Evolutionary conservation across 2,329 filamentous ascomycete species (phyloP).

Genomic region (Furcasterigmium sp.): DNA sequence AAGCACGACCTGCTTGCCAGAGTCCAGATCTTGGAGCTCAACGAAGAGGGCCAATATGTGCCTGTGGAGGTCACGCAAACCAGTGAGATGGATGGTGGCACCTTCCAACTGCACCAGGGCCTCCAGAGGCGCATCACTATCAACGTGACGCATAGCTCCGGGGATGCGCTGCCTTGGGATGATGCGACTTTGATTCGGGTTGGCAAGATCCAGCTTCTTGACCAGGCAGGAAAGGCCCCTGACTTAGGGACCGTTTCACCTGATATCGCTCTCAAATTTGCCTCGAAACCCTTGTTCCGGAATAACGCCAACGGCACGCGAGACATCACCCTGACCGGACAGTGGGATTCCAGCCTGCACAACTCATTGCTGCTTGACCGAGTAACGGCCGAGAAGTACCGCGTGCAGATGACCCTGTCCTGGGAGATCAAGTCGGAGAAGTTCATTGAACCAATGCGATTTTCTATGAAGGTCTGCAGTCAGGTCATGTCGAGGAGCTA

Average conservation of each 20-base stretch:
- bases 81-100: conserved; percentile 77
- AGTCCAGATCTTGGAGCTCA: conserved; percentile 84
- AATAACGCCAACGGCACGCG: conserved; percentile 87
- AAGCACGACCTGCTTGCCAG: conserved; percentile 88
- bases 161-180: conserved; percentile 83
- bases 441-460: conserved; percentile 82
- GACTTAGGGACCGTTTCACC: conserved; percentile 68
- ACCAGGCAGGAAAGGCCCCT: conserved; percentile 78
- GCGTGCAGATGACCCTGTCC: conserved; percentile 77
- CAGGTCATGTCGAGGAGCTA: conserved; percentile 83
- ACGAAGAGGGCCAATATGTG: conserved; percentile 84
- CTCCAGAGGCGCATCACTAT: conserved; percentile 84
- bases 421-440: conserved; percentile 85
- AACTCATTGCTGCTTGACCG: conserved; percentile 90
- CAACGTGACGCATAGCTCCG: conserved; percentile 86
- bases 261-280: conserved; percentile 71
- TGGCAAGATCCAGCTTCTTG: conserved; percentile 76
- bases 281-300: conserved; percentile 72
- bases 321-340: conserved; percentile 78
- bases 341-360: conserved; percentile 96
- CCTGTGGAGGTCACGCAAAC: conserved; percentile 90
- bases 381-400: conserved; percentile 86
- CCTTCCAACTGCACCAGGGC: conserved; percentile 93
- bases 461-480: conserved; percentile 72
- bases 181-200: conserved; percentile 73